Evolutionary conservation across 2,329 filamentous ascomycete genomes (phyloP).

Genomic region (Leptosphaerulina australis): DNA sequence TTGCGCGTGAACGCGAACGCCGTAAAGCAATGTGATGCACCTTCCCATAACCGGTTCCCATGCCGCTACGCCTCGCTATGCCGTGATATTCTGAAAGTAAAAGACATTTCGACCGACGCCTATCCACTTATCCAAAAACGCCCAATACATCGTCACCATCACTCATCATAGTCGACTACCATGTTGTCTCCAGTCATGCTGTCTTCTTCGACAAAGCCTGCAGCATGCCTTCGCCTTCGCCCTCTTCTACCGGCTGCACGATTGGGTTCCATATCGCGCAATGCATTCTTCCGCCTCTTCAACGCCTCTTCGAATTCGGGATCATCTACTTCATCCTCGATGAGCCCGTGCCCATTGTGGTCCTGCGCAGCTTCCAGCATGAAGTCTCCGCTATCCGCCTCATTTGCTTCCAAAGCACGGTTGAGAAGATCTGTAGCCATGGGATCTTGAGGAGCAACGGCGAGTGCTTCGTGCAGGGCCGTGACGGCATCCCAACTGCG

Average conservation of each 20-base stretch:
- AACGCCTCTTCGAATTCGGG: constrained; percentile 60
- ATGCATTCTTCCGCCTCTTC: constrained; percentile 56
- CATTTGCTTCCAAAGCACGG: constrained; percentile 63
- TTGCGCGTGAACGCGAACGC: neutral
- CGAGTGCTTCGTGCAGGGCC: constrained; percentile 82
- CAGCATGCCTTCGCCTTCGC: constrained; percentile 53
- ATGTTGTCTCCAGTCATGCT: constrained; percentile 55
- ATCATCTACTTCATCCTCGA: constrained; percentile 24
- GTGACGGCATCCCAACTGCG: constrained; percentile 77
- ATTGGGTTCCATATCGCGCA: constrained; percentile 55
- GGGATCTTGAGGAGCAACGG: constrained; percentile 78
- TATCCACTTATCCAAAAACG: neutral
- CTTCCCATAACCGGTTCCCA: too few species aligned
- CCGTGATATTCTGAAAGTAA: neutral
- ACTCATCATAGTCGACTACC: constrained; percentile 55
- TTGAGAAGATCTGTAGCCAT: constrained; percentile 79
- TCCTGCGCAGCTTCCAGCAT: constrained; percentile 6
- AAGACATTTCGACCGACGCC: neutral
- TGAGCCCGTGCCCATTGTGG: neutral
- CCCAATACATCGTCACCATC: neutral
- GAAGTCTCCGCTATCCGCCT: constrained; percentile 26
- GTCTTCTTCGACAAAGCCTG: constrained; percentile 53
- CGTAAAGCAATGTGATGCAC: neutral
- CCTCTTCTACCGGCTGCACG: constrained; percentile 62
- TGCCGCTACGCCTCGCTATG: constrained; percentile 10